Conservation (phyloP, 2,329 filamentous ascomycete genomes). For the Cladophialophora bantiana region DNA sequence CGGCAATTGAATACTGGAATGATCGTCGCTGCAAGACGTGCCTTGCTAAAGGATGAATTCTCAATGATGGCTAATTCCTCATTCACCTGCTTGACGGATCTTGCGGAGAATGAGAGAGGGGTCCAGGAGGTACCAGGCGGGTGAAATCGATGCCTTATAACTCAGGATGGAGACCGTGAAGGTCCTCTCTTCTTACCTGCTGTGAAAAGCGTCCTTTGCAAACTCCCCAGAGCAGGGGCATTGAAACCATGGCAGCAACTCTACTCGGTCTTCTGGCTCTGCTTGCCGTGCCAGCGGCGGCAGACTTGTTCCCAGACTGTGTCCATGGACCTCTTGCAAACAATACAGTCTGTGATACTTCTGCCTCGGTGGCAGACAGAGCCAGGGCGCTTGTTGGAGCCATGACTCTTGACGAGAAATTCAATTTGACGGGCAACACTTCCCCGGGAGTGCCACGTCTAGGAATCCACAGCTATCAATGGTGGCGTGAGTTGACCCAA, state of each 20-base stretch:
- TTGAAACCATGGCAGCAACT: slow-evolving; percentile 24
- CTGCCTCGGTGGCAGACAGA: slow-evolving; percentile 50
- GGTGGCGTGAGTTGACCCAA: slow-evolving; percentile 31
- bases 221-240: background rate
- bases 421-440: slow-evolving; percentile 60
- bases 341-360: slow-evolving; percentile 60
- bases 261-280: slow-evolving; percentile 18
- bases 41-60: slow-evolving; percentile 18
- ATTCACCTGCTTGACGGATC: background rate
- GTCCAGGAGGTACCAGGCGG: slow-evolving; percentile 8
- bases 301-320: slow-evolving; percentile 54
- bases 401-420: slow-evolving; percentile 62
- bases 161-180: background rate
- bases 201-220: slow-evolving; percentile 6
- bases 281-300: slow-evolving; percentile 24
- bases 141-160: slow-evolving; percentile 13
- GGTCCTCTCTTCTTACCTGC: background rate
- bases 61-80: slow-evolving; percentile 16
- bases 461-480: slow-evolving; percentile 63
- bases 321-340: slow-evolving; percentile 58
- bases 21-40: slow-evolving; percentile 19
- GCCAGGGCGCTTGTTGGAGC: slow-evolving; percentile 58
- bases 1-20: slow-evolving; percentile 18
- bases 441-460: slow-evolving; percentile 62
- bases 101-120: slow-evolving; percentile 18